Conservation (phyloP, 768 basidiomycete species). For the Lentinula sp. region DNA sequence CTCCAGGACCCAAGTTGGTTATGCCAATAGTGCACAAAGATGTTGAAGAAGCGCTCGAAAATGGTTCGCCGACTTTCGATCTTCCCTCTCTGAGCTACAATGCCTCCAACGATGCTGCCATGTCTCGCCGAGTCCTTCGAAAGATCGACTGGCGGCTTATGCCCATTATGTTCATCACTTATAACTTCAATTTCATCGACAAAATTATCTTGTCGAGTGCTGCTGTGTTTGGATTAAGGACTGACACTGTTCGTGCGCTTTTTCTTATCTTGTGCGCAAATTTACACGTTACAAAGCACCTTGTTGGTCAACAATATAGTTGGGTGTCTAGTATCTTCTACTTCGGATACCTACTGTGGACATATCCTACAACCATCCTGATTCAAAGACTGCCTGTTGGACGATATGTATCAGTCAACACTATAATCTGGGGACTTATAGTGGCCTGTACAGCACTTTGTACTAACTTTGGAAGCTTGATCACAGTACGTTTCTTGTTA, state of each 20-base stretch:
- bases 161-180: constrained; percentile 1
- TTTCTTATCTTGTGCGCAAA: neutral
- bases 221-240: neutral
- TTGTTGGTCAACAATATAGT: neutral
- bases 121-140: neutral
- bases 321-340: constrained; percentile 1
- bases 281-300: neutral
- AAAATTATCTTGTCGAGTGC: neutral
- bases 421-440: neutral
- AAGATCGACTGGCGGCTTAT: neutral
- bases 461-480: neutral
- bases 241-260: neutral
- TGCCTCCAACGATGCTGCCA: neutral
- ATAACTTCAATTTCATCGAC: constrained; percentile 1
- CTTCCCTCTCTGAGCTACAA: neutral
- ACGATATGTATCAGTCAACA: neutral
- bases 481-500: neutral
- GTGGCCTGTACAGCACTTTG: constrained; percentile 1
- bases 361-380: neutral
- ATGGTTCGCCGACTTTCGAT: neutral
- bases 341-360: neutral
- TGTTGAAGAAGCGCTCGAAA: neutral
- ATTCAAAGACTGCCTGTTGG: neutral
- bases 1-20: no score
- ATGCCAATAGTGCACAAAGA: neutral